Percentiles rank a stretch among this genome's conserved stretches.
Evolutionary conservation across 2,329 filamentous ascomycete genomes (phyloP).

Genomic region (Alternaria sp.): DNA sequence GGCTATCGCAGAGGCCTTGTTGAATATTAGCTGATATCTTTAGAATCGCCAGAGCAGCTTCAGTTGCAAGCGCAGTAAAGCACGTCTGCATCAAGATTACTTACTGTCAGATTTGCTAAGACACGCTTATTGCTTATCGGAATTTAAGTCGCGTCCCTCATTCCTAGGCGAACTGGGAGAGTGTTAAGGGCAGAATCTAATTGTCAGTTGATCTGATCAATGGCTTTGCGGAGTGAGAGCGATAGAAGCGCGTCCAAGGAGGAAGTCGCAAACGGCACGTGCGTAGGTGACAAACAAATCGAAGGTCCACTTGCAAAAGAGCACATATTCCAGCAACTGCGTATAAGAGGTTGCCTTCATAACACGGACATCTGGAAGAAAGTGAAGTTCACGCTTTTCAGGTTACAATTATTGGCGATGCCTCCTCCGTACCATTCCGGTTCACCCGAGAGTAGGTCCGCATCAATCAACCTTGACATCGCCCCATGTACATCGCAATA

Average conservation of each 20-base stretch:
- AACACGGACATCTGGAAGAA: too few species aligned
- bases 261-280: constrained; percentile 12
- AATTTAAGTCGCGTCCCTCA: not conserved
- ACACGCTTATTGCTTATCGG: not conserved
- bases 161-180: not conserved
- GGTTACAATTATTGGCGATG: not conserved
- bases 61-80: not conserved
- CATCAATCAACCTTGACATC: not conserved
- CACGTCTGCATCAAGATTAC: not conserved
- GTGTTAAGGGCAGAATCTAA: not conserved
- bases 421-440: not conserved
- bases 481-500: not conserved
- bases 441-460: not conserved
- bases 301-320: not conserved
- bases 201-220: not conserved
- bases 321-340: not conserved
- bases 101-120: not conserved
- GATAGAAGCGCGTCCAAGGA: not conserved
- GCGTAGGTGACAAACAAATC: constrained; percentile 5
- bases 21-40: not conserved
- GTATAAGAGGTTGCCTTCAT: not conserved
- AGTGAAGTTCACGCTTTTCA: not conserved
- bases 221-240: constrained; percentile 1
- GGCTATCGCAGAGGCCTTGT: not conserved
- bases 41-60: not conserved